Evolutionary conservation across 768 basidiomycete species (phyloP).

Genomic region (Rhizopogon roseolus): DNA sequence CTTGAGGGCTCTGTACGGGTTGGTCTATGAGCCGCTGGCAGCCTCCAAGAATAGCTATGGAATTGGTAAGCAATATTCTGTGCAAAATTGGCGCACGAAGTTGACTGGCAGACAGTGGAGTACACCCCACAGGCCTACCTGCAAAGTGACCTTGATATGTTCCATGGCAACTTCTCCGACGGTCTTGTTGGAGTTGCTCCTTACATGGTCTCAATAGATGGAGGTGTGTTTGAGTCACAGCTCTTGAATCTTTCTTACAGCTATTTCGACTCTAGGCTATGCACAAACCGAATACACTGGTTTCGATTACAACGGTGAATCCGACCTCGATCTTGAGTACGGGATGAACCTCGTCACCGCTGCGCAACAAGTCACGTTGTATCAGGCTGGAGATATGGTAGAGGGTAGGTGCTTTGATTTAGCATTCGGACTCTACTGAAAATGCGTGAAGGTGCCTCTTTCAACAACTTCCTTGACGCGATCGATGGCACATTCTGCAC

Average conservation of each 20-base stretch:
- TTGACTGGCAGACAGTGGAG: slow-evolving; percentile 28
- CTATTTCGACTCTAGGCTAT: slow-evolving; percentile 27
- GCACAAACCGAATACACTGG: slow-evolving; percentile 36
- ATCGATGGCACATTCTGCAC: slow-evolving; percentile 30
- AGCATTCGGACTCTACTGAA: too few species aligned
- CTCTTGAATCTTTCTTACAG: not conserved
- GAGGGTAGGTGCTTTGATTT: slow-evolving; percentile 24
- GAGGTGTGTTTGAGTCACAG: not conserved
- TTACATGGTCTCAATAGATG: slow-evolving; percentile 17
- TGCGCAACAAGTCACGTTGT: slow-evolving; percentile 34
- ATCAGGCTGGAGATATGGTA: slow-evolving; percentile 40
- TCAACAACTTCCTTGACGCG: slow-evolving; percentile 33
- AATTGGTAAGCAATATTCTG: slow-evolving; percentile 23
- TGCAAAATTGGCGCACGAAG: not conserved
- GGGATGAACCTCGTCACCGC: slow-evolving; percentile 41
- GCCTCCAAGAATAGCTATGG: slow-evolving; percentile 31
- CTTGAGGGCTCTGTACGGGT: slow-evolving; percentile 33
- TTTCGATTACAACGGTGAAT: slow-evolving; percentile 47
- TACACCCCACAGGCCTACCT: slow-evolving; percentile 39
- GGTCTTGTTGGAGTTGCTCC: slow-evolving; percentile 36
- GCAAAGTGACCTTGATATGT: slow-evolving; percentile 37
- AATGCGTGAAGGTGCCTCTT: slow-evolving; percentile 17
- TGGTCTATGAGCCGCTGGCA: slow-evolving; percentile 28
- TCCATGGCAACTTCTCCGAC: slow-evolving; percentile 36
- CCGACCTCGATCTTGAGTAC: slow-evolving; percentile 53